Conservation (phyloP, 768 basidiomycete genomes). For the Leccinum pellstonianum region DNA sequence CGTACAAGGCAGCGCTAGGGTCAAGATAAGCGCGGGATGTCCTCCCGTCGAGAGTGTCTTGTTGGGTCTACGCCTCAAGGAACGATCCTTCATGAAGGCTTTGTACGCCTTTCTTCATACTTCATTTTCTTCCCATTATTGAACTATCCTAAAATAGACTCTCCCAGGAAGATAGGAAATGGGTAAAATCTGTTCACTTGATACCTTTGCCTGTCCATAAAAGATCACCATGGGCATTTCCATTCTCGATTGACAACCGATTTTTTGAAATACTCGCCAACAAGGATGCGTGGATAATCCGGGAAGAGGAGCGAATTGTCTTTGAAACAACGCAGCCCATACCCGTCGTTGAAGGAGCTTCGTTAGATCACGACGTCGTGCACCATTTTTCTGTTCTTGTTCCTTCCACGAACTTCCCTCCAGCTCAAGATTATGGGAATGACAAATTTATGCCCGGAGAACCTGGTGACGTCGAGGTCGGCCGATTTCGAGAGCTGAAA, state of each 20-base stretch:
- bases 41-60: conserved; percentile 6
- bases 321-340: conserved; percentile 19
- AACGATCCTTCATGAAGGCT: conserved; percentile 21
- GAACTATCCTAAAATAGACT: background rate
- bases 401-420: conserved; percentile 24
- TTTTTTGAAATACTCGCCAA: conserved; percentile 3
- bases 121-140: background rate
- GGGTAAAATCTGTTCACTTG: background rate
- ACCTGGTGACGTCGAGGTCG: background rate
- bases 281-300: conserved; percentile 16
- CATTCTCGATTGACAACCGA: background rate
- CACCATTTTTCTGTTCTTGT: conserved; percentile 19
- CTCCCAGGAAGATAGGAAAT: conserved; percentile 1
- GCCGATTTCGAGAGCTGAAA: background rate
- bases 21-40: conserved; percentile 17
- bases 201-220: background rate
- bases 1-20: conserved; percentile 13
- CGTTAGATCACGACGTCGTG: background rate
- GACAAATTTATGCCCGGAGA: background rate
- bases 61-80: conserved; percentile 17
- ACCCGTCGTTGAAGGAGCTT: background rate
- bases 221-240: background rate
- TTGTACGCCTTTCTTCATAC: conserved; percentile 5
- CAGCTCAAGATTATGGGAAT: conserved; percentile 1
- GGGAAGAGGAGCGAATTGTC: conserved; percentile 19